These are phyloP conservation scores for Blepharisma japonicum DNA, from an alignment of 73 alveolate genomes.

Conservation along the genomic window DNA sequence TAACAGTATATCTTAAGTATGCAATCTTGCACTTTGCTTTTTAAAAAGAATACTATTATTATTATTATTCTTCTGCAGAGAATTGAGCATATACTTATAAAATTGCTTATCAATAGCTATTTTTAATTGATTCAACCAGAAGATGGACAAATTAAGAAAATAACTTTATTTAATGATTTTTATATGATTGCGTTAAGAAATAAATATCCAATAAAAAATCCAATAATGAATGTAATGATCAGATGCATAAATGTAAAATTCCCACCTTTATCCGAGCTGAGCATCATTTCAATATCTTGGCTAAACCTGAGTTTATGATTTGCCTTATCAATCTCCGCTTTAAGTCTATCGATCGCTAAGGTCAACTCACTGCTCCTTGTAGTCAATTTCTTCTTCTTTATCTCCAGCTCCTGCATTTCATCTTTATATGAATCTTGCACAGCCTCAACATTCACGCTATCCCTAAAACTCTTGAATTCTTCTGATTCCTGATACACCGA, in stretches of 20 bases:
- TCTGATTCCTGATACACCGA: not conserved
- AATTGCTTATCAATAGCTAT: too few species aligned
- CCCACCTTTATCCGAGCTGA: not conserved
- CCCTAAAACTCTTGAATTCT: not conserved
- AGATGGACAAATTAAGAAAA: too few species aligned
- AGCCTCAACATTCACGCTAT: not conserved
- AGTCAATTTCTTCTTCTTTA: not conserved
- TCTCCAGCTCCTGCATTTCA: not conserved
- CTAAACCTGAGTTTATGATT: constrained; percentile 14
- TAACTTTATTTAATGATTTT: too few species aligned
- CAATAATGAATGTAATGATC: not conserved
- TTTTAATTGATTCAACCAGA: too few species aligned
- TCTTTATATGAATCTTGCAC: not conserved
- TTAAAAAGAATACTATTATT: too few species aligned
- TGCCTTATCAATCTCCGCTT: constrained; percentile 19
- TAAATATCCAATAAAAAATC: constrained; percentile 16
- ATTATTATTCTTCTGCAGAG: too few species aligned
- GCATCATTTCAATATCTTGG: not conserved
- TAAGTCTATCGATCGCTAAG: not conserved
- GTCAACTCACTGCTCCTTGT: not conserved
- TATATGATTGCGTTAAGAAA: too few species aligned
- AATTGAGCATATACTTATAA: too few species aligned
- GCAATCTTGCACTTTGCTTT: too few species aligned
- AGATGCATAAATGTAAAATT: not conserved
- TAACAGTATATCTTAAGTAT: too few species aligned